Conservation (phyloP, 1,139 yeast genomes). For the Suhomyces anneliseae region DNA sequence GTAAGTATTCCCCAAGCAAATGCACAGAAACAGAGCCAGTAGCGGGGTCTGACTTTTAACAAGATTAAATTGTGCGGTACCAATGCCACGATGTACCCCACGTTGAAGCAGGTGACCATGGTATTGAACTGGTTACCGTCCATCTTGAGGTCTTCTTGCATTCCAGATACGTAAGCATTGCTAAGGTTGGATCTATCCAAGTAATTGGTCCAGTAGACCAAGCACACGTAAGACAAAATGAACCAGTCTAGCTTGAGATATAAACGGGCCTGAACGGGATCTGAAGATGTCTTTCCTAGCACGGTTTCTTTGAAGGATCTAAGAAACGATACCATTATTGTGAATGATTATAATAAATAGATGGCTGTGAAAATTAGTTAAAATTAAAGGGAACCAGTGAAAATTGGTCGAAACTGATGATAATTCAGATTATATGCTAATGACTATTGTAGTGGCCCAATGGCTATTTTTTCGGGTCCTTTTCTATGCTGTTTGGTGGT, state of each 20-base stretch:
- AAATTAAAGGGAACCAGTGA: background rate
- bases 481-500: too few species aligned
- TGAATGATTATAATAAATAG: background rate
- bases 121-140: slow-evolving; percentile 49
- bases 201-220: slow-evolving; percentile 53
- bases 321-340: slow-evolving; percentile 2
- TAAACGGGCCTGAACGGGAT: slow-evolving; percentile 40
- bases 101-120: slow-evolving; percentile 56
- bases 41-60: slow-evolving; percentile 51
- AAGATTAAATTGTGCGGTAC: slow-evolving; percentile 56
- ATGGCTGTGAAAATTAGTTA: background rate
- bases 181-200: slow-evolving; percentile 49
- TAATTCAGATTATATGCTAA: too few species aligned
- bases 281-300: slow-evolving; percentile 40
- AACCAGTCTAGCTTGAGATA: slow-evolving; percentile 54
- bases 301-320: slow-evolving; percentile 12
- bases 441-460: too few species aligned
- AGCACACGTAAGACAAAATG: slow-evolving; percentile 55
- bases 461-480: too few species aligned
- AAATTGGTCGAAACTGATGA: background rate
- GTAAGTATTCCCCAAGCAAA: slow-evolving; percentile 57
- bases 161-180: slow-evolving; percentile 44
- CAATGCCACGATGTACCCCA: slow-evolving; percentile 60
- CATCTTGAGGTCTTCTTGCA: slow-evolving; percentile 39
- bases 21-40: slow-evolving; percentile 56